A percentile compares a stretch with the other conserved stretches of the same genome.
Conservation (phyloP, 1,284 basidiomycete genomes). For the Xerocomus nothofagi region DNA sequence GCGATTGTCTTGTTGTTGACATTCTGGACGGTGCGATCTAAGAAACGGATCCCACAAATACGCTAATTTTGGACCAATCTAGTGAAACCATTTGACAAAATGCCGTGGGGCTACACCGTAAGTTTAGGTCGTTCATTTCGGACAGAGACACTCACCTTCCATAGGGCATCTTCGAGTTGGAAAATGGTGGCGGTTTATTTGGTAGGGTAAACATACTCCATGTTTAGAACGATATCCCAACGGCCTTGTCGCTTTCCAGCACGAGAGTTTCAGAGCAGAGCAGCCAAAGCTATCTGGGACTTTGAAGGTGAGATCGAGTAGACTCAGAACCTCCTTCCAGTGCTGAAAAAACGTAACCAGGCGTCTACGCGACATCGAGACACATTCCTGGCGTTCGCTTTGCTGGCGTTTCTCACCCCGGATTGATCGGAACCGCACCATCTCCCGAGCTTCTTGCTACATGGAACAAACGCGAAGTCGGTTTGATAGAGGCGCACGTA, state of each 20-base stretch:
- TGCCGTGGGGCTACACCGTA: slow-evolving; percentile 82
- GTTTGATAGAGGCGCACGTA: slow-evolving; percentile 58
- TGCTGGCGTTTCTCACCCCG: slow-evolving; percentile 76
- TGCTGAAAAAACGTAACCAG: slow-evolving; percentile 1
- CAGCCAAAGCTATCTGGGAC: slow-evolving; percentile 81
- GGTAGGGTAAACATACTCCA: slow-evolving; percentile 38
- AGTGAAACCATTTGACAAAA: slow-evolving; percentile 72
- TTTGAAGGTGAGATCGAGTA: slow-evolving; percentile 51
- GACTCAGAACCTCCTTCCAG: background rate
- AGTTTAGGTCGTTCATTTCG: slow-evolving; percentile 7
- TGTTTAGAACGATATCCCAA: background rate
- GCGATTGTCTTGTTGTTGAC: slow-evolving; percentile 77
- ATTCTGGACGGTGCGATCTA: slow-evolving; percentile 61
- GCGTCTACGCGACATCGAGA: slow-evolving; percentile 14
- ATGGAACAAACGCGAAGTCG: slow-evolving; percentile 74
- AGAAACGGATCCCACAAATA: background rate
- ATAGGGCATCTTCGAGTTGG: slow-evolving; percentile 71
- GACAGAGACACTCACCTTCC: background rate
- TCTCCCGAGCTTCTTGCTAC: slow-evolving; percentile 68
- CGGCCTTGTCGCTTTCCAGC: slow-evolving; percentile 38
- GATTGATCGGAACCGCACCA: slow-evolving; percentile 75
- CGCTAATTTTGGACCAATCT: background rate
- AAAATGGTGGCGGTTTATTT: slow-evolving; percentile 76
- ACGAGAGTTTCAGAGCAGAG: slow-evolving; percentile 66
- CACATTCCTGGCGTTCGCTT: slow-evolving; percentile 73